Evolutionary conservation across 352 stramenopile species (phyloP).

Genomic region (Phytophthora colocasiae): DNA sequence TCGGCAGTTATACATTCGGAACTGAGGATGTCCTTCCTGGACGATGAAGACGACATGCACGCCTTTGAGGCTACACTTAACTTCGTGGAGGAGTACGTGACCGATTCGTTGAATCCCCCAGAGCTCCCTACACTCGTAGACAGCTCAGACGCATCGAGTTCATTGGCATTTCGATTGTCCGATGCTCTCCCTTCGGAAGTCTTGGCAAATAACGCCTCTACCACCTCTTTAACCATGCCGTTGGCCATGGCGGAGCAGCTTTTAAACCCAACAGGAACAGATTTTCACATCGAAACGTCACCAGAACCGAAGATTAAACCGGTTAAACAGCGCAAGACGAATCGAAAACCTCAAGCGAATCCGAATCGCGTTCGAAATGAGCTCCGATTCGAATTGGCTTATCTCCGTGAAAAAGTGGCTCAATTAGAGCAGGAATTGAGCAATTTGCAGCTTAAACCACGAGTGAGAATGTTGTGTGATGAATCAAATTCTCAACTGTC

Average conservation of each 20-base stretch:
- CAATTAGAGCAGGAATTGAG: slow-evolving; percentile 54
- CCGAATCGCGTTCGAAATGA: slow-evolving; percentile 33
- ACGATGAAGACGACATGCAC: slow-evolving; percentile 26
- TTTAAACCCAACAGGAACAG: not conserved
- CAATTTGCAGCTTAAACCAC: slow-evolving; percentile 20
- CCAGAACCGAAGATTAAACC: not conserved
- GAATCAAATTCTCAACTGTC: not conserved
- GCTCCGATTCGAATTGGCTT: slow-evolving; percentile 62
- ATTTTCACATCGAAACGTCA: slow-evolving; percentile 13
- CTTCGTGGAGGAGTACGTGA: slow-evolving; percentile 23
- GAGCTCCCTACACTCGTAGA: slow-evolving; percentile 2
- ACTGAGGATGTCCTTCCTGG: slow-evolving; percentile 7
- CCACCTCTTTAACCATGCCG: slow-evolving; percentile 4
- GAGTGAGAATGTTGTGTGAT: slow-evolving; percentile 9
- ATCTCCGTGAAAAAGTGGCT: slow-evolving; percentile 65
- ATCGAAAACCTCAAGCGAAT: slow-evolving; percentile 26
- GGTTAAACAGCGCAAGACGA: slow-evolving; percentile 7
- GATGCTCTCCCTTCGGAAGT: slow-evolving; percentile 12
- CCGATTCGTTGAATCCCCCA: slow-evolving; percentile 9
- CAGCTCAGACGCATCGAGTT: slow-evolving; percentile 17
- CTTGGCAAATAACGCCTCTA: not conserved
- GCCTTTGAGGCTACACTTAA: slow-evolving; percentile 26
- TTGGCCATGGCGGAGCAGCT: slow-evolving; percentile 12
- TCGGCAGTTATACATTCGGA: too few species aligned
- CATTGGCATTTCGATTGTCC: slow-evolving; percentile 14